Evolutionary conservation across 306 rosid genomes (phyloP).

Genomic region (Delonix regia): DNA sequence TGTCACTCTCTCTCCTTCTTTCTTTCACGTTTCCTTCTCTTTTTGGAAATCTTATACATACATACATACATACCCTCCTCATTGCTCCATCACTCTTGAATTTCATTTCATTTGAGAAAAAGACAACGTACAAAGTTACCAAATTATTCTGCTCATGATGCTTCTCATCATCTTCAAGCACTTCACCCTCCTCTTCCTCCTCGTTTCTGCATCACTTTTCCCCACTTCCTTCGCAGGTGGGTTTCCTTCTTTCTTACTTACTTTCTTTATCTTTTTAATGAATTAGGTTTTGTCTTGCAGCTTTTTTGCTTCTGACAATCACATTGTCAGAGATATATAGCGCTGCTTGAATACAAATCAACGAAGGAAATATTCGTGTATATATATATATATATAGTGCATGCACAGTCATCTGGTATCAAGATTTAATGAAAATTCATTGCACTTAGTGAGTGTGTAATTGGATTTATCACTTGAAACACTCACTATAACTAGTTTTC

Average conservation of each 20-base stretch:
- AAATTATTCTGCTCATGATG: constrained; percentile 37
- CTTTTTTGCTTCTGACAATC: constrained; percentile 38
- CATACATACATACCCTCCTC: background rate
- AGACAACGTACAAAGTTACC: constrained; percentile 21
- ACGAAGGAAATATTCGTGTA: background rate
- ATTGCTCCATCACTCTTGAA: background rate
- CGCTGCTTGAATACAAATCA: background rate
- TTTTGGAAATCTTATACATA: background rate
- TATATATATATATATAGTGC: no score
- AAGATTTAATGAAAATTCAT: no score
- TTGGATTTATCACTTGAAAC: no score
- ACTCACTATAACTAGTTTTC: no score
- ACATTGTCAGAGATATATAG: constrained; percentile 36
- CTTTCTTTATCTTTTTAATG: background rate
- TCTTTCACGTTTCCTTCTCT: background rate
- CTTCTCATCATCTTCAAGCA: constrained; percentile 39
- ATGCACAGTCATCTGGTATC: no score
- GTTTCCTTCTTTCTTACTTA: background rate
- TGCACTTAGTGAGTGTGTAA: no score
- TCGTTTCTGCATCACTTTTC: constrained; percentile 49
- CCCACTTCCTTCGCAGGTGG: constrained; percentile 56
- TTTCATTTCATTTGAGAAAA: background rate
- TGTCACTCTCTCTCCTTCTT: constrained; percentile 24
- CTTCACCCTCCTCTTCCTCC: constrained; percentile 48
- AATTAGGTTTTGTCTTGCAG: constrained; percentile 25